Evolutionary conservation across 371 early-diverging fungal genomes (phyloP).

Genomic region (Mycotypha africana): DNA sequence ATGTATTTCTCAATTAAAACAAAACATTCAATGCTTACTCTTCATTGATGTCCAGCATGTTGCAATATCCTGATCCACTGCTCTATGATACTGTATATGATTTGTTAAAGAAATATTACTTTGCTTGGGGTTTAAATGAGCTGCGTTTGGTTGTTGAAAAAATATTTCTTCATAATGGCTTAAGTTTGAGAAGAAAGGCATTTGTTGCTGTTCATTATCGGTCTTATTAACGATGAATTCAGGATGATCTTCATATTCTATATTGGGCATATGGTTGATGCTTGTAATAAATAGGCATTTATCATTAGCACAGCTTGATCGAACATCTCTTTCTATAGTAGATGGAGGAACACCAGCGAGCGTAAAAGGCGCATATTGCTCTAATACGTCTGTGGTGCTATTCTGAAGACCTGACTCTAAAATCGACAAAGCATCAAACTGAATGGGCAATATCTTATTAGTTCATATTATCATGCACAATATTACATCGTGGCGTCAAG

Average conservation of each 20-base stretch:
- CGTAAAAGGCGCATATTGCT: conserved; percentile 6
- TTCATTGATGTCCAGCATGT: conserved; percentile 46
- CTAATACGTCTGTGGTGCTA: not conserved
- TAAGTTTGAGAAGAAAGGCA: too few species aligned
- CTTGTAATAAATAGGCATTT: conserved; percentile 55
- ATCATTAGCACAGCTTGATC: conserved; percentile 53
- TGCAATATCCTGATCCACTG: conserved; percentile 48
- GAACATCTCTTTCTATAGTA: conserved; percentile 14
- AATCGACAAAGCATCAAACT: conserved; percentile 25
- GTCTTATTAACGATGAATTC: conserved; percentile 26
- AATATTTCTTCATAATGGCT: conserved; percentile 36
- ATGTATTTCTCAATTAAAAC: too few species aligned
- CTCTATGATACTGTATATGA: conserved; percentile 48
- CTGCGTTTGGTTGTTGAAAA: too few species aligned
- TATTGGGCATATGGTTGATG: conserved; percentile 43
- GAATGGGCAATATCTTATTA: too few species aligned
- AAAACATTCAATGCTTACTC: not conserved
- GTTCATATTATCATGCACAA: too few species aligned
- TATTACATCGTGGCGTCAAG: too few species aligned
- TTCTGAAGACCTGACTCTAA: conserved; percentile 13
- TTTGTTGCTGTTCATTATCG: too few species aligned
- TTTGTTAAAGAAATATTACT: too few species aligned
- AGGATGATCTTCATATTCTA: conserved; percentile 8
- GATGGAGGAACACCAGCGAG: conserved; percentile 1
- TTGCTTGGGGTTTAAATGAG: too few species aligned